phyloP scores from a whole-genome alignment of 108 stramenopile genomes.

The Pelagomonas calceolata region DNA sequence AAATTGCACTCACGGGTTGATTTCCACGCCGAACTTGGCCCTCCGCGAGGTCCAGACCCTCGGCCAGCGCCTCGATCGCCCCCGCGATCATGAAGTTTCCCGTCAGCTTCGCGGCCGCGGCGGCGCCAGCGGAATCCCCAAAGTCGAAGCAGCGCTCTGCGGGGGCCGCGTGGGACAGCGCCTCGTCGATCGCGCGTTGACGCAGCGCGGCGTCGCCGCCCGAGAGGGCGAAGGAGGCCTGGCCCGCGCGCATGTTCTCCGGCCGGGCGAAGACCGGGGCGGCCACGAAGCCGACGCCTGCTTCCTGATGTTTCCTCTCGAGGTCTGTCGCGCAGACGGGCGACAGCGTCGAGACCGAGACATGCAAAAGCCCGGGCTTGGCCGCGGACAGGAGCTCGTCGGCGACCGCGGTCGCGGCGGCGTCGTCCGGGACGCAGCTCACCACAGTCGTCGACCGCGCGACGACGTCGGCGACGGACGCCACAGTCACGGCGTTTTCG shows the following conservation, averaged over 20 bases:
- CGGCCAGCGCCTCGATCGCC: constrained; percentile 27
- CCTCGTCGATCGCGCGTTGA: background rate
- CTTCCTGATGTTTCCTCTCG: background rate
- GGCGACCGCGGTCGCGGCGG: background rate
- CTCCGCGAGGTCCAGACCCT: constrained; percentile 25
- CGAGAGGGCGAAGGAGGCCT: constrained; percentile 15
- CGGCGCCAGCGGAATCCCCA: constrained; percentile 19
- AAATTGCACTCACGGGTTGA: too few species aligned
- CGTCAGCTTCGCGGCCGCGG: constrained; percentile 25
- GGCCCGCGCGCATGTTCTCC: constrained; percentile 11
- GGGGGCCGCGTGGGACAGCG: background rate
- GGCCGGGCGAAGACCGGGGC: constrained; percentile 26
- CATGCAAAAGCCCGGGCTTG: constrained; percentile 1
- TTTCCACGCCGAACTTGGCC: too few species aligned
- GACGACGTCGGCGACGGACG: background rate
- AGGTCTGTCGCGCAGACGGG: constrained; percentile 9
- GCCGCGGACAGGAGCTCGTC: constrained; percentile 2
- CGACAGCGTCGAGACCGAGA: constrained; percentile 18
- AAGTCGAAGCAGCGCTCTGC: constrained; percentile 11
- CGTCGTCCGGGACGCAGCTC: constrained; percentile 11
- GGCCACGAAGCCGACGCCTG: constrained; percentile 5
- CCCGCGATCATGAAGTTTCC: constrained; percentile 34
- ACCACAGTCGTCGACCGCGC: background rate
- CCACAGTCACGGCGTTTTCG: background rate
- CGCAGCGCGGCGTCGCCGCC: constrained; percentile 3